phyloP scores from a whole-genome alignment of 2,329 filamentous ascomycete genomes.

The Claviceps sp. region DNA sequence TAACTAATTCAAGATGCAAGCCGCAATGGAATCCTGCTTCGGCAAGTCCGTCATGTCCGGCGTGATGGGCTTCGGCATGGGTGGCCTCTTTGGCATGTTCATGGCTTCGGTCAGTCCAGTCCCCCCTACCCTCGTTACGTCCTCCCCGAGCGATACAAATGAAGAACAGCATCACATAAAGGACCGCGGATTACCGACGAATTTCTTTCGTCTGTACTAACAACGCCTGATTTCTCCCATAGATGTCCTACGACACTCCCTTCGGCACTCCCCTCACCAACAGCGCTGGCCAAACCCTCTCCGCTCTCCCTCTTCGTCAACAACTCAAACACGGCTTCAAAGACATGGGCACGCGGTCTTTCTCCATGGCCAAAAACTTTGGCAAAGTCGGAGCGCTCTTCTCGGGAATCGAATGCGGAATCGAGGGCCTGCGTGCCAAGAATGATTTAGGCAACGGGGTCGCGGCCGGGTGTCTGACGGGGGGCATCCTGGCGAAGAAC shows the following conservation, averaged over 20 bases:
- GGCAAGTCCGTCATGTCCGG: conserved; percentile 83
- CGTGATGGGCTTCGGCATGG: conserved; percentile 86
- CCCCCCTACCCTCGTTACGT: not conserved
- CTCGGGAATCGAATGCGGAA: conserved; percentile 85
- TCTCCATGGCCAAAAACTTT: conserved; percentile 83
- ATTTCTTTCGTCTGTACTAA: not conserved
- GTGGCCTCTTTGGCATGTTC: conserved; percentile 89
- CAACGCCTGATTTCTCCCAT: not conserved
- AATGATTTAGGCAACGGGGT: conserved; percentile 87
- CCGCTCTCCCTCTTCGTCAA: conserved; percentile 64
- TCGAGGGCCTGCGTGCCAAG: conserved; percentile 84
- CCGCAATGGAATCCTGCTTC: conserved; percentile 81
- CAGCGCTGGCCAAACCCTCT: conserved; percentile 23
- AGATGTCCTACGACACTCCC: conserved; percentile 98
- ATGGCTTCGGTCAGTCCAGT: conserved; percentile 72
- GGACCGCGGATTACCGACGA: no score
- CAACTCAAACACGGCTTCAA: conserved; percentile 79
- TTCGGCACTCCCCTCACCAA: conserved; percentile 42
- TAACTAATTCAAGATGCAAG: conserved; percentile 48
- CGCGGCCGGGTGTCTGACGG: conserved; percentile 78
- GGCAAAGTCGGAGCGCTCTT: conserved; percentile 86
- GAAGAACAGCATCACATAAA: not conserved
- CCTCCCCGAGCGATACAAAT: not conserved
- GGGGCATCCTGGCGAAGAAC: conserved; percentile 72
- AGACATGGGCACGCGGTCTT: conserved; percentile 83